Evolutionary conservation across 495 filamentous ascomycete genomes (phyloP).

Genomic region (Immersiella caudata): DNA sequence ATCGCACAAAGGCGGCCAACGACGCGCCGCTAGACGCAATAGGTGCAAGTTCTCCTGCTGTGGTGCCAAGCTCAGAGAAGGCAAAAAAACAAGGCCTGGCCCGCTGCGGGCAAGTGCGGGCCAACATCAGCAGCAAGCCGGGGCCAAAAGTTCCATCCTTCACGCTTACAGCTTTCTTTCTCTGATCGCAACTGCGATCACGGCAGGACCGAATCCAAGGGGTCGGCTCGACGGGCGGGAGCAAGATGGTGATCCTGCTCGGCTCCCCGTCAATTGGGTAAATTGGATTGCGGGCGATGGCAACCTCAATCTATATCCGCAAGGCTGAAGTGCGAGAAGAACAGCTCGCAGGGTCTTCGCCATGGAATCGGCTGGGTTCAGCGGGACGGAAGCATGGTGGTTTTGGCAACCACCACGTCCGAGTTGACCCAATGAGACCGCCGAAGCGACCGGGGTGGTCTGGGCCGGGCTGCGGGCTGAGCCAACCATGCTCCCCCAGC

Average conservation of each 20-base stretch:
- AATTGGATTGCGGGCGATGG: background rate
- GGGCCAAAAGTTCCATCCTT: background rate
- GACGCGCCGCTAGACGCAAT: background rate
- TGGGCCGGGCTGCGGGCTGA: slow-evolving; percentile 7
- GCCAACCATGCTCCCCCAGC: slow-evolving; percentile 14
- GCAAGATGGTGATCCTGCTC: background rate
- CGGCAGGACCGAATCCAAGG: background rate
- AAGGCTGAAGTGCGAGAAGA: slow-evolving; percentile 7
- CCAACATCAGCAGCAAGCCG: slow-evolving; percentile 3
- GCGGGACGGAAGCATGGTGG: background rate
- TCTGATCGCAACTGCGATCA: background rate
- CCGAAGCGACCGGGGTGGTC: background rate
- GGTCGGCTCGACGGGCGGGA: background rate
- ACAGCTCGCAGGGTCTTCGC: background rate
- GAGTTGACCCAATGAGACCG: background rate
- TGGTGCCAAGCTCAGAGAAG: background rate
- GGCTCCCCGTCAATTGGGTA: background rate
- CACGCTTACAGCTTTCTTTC: background rate
- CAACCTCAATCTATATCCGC: background rate
- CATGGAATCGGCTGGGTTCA: background rate
- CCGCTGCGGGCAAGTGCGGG: background rate
- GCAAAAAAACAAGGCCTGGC: background rate
- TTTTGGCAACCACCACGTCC: background rate
- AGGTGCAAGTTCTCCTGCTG: background rate
- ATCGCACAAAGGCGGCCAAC: background rate